Evolutionary conservation across 805 yeast genomes (phyloP).

Genomic region (Debaryomyces castellii): DNA sequence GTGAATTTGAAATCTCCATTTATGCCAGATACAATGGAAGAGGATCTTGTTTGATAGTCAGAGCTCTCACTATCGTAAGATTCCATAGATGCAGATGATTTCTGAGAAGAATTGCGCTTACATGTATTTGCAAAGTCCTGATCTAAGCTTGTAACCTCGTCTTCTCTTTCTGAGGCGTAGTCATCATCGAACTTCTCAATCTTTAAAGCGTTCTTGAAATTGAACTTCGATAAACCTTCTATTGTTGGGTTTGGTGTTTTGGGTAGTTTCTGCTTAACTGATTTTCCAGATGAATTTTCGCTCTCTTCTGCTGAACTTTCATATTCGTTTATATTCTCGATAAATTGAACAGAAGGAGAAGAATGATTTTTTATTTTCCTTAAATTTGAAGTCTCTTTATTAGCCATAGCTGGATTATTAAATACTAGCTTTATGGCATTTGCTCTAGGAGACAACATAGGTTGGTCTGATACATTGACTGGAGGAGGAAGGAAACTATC

Average conservation of each 20-base stretch:
- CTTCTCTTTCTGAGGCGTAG: conserved; percentile 18
- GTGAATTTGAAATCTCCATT: conserved; percentile 51
- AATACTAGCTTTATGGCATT: conserved; percentile 43
- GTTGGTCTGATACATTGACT: conserved; percentile 1
- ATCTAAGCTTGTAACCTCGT: conserved; percentile 22
- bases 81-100: conserved; percentile 13
- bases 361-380: not conserved
- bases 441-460: conserved; percentile 33
- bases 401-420: conserved; percentile 44
- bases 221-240: conserved; percentile 23
- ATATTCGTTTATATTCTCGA: conserved; percentile 18
- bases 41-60: conserved; percentile 38
- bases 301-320: conserved; percentile 24
- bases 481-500: not conserved
- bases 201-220: conserved; percentile 32
- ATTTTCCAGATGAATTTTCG: conserved; percentile 25
- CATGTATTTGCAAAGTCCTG: conserved; percentile 1
- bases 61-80: conserved; percentile 20
- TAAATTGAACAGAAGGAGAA: conserved; percentile 16
- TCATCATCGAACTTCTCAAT: conserved; percentile 25
- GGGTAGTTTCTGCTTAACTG: conserved; percentile 35
- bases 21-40: conserved; percentile 37
- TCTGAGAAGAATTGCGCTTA: conserved; percentile 8
- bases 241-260: conserved; percentile 40
- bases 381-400: conserved; percentile 3